These are phyloP conservation scores for Botryotinia globosa DNA, from an alignment of 2,329 filamentous ascomycete genomes.

Conservation along the genomic window DNA sequence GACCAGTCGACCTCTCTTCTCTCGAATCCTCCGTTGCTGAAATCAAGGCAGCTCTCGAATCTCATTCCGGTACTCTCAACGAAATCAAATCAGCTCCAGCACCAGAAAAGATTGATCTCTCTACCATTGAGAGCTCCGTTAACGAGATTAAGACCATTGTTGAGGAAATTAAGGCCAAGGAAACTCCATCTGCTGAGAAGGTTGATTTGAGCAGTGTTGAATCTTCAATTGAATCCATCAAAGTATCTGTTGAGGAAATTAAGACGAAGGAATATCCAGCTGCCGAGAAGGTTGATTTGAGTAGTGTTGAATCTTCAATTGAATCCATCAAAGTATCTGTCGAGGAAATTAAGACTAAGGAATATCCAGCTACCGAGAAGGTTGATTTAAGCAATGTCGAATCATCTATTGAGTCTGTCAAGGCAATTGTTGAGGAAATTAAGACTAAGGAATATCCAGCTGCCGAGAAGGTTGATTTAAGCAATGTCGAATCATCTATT, in stretches of 20 bases:
- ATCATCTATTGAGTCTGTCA: conserved; percentile 21
- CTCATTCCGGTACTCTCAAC: conserved; percentile 21
- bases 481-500: conserved; percentile 16
- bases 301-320: too few species aligned
- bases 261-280: conserved; percentile 25
- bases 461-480: conserved; percentile 23
- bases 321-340: too few species aligned
- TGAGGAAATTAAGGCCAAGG: conserved; percentile 28
- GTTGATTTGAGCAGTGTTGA: conserved; percentile 26
- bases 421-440: conserved; percentile 25
- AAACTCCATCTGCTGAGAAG: conserved; percentile 21
- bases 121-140: conserved; percentile 22
- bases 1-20: conserved; percentile 24
- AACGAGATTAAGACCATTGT: conserved; percentile 18
- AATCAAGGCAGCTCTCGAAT: conserved; percentile 18
- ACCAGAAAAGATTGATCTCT: conserved; percentile 25
- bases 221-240: conserved; percentile 14
- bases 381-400: conserved; percentile 28
- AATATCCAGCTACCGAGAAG: conserved; percentile 24
- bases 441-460: conserved; percentile 23
- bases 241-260: conserved; percentile 26
- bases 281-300: too few species aligned
- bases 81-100: conserved; percentile 25
- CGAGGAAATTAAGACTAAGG: conserved; percentile 29
- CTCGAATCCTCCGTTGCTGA: conserved; percentile 21